Evolutionary conservation across 495 filamentous ascomycete genomes (phyloP).

Genomic region (Tuber umbilicatum): DNA sequence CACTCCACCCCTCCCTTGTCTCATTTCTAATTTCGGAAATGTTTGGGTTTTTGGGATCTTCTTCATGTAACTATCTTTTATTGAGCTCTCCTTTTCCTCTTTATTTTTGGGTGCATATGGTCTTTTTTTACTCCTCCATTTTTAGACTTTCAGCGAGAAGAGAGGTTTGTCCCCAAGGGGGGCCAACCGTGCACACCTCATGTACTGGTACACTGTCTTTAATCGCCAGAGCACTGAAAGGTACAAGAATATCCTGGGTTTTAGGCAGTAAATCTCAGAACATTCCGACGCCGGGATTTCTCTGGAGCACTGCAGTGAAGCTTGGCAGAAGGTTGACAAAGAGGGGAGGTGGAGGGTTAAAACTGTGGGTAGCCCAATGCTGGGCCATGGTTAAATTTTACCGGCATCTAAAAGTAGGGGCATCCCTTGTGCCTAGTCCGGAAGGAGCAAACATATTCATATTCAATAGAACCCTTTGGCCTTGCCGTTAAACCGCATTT

Average conservation of each 20-base stretch:
- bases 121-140: neutral
- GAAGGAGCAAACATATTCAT: too few relatives aligned
- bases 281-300: neutral
- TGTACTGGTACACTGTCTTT: neutral
- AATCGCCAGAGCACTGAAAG: neutral
- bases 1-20: conserved; percentile 3
- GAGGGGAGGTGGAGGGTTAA: too few relatives aligned
- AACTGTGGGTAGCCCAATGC: too few relatives aligned
- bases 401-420: too few relatives aligned
- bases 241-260: neutral
- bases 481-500: too few relatives aligned
- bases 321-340: neutral
- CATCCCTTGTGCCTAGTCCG: too few relatives aligned
- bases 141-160: neutral
- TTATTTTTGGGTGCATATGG: neutral
- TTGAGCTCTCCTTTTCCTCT: conserved; percentile 4
- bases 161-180: neutral
- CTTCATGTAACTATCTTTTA: conserved; percentile 1
- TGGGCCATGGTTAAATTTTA: too few relatives aligned
- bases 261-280: neutral
- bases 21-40: neutral
- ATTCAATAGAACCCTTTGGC: too few relatives aligned
- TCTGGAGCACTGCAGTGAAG: neutral
- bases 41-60: neutral
- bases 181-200: neutral